Evolutionary conservation across 208 protist species (phyloP), one percentile per base, ranked within the genome.

Genomic region (Zelonia costaricensis): DNA sequence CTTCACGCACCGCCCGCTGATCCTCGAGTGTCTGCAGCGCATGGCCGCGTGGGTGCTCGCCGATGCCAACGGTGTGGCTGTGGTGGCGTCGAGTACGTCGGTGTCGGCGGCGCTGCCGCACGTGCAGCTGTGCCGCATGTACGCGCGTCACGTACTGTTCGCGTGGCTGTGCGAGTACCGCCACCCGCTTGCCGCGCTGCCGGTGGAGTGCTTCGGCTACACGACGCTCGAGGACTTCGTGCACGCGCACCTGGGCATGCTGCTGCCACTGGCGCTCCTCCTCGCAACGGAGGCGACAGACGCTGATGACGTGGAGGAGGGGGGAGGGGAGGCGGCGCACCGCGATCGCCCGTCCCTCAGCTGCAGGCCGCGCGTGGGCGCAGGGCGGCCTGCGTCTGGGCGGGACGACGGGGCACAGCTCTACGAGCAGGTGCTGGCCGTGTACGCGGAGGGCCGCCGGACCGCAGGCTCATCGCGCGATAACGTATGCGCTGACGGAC

Each of bases 171-270:
- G 83, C 69, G 58, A 66, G 31, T 75, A 76, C 38, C 60, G 72
- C 6, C 87, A 93, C 43, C 68, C 74, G 6, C 67, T 83, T 23
- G 70, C 82, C 9, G 87, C 87, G n/a, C 70, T 93, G 43, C 87
- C 84, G 10, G 55, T 79, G 38, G 36, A 27, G 22, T 90, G 77
- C 49, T 85, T 93, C 62, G 87, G 87, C 42, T 84, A 71, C 53
- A 38, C 43, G 5, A 69, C 62, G 3, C 39, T 82, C 31, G 44
- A 60, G 5, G 30, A 68, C 3, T 73, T 91, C 30, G 53, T 64
- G 20, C 30, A 43, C 22, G 47, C 62, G 1, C 53, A 87, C 23
- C 49, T 78, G 33, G 33, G 45, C 0, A 66, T 62, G 3, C 23
- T 91, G 13, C 53, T 85, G 9, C 71, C 83, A n/a, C 27, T 89